These are phyloP conservation scores for Silybum marianum DNA, from an alignment of 129 eudicot species.

Conservation along the genomic window DNA sequence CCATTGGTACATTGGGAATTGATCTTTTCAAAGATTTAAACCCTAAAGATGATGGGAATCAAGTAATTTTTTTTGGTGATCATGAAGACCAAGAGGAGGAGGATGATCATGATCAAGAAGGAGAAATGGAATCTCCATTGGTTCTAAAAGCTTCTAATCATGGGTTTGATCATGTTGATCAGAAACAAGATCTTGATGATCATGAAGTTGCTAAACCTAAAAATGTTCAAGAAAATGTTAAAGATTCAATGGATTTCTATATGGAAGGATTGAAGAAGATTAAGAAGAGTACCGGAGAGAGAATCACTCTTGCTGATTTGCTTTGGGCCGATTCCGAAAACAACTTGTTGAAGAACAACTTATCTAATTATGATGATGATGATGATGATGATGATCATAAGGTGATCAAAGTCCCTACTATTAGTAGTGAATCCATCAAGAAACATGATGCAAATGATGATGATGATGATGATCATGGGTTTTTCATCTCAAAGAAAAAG, in stretches of 20 bases:
- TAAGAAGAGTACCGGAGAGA: constrained; percentile 36
- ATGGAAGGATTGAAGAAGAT: constrained; percentile 1
- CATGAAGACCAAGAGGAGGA: constrained; percentile 5
- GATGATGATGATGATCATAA: constrained; percentile 11
- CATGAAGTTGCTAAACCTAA: constrained; percentile 25
- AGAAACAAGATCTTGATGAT: constrained; percentile 12
- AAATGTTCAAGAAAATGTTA: not conserved
- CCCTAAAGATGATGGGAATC: constrained; percentile 8
- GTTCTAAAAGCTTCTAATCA: constrained; percentile 30
- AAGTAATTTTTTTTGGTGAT: constrained; percentile 5
- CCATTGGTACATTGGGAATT: constrained; percentile 67
- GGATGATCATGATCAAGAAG: constrained; percentile 8
- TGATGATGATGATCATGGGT: constrained; percentile 21
- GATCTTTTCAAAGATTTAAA: constrained; percentile 36
- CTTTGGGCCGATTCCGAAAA: constrained; percentile 50
- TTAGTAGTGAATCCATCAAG: constrained; percentile 3
- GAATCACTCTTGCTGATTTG: constrained; percentile 73
- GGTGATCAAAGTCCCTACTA: constrained; percentile 1
- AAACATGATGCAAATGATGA: not conserved
- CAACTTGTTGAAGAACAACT: constrained; percentile 5
- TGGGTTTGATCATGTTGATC: constrained; percentile 22
- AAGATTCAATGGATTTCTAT: constrained; percentile 12
- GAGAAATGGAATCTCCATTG: constrained; percentile 43
- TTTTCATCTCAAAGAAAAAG: constrained; percentile 38
- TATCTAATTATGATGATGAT: not conserved